Base-by-base conservation (phyloP, 2,329 filamentous ascomycete species). In the Fusarium camptoceras region DNA sequence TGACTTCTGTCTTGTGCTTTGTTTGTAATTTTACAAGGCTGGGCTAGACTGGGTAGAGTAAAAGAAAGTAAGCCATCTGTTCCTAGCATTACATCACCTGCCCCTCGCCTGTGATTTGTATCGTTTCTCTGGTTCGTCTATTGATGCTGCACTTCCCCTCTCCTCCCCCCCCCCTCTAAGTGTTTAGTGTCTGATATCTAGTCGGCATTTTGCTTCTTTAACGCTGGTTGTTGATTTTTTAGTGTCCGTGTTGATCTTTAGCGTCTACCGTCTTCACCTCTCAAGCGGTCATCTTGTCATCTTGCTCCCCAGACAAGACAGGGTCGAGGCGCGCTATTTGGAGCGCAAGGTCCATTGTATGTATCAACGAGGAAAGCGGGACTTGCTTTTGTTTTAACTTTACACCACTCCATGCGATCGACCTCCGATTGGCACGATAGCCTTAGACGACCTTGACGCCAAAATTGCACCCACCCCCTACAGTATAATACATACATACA, bases 341-440 rank as follows among this genome's bases (percentile, higher is more conserved):
- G 22, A 24, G 28, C 24, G 28, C 44, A 47, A 49, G 28, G 28
- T 24, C 48, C 48, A 51, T 41, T 51, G 48, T 51, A 50, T 51
- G 48, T 51, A 50, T 11, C 20, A 31, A 49, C 43, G 39, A 65
- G 34, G 42, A 59, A 48, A 66, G 55, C 51, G 59, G 59, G 70
- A 50, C 66, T 71, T 56, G 49, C 59, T 72, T 53, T 58, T 55
- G 53, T 66, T 75, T 75, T 68, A 63, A 74, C 70, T 75, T 75
- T 70, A 37, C 51, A 59, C 66, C 68, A 75, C 63, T 55, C 55
- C 60, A 76, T 76, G 76, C 77, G 76, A 76, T 77, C 75, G 55
- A 56, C 49, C 65, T 72, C 74, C 72, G 74, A 78, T 79, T 78
- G 77, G 77, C 60, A 76, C 73, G 77, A 78, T 78, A 77, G 61